These are phyloP conservation scores for Tuber umbilicatum DNA, from an alignment of 495 filamentous ascomycete species.

Conservation along the genomic window DNA sequence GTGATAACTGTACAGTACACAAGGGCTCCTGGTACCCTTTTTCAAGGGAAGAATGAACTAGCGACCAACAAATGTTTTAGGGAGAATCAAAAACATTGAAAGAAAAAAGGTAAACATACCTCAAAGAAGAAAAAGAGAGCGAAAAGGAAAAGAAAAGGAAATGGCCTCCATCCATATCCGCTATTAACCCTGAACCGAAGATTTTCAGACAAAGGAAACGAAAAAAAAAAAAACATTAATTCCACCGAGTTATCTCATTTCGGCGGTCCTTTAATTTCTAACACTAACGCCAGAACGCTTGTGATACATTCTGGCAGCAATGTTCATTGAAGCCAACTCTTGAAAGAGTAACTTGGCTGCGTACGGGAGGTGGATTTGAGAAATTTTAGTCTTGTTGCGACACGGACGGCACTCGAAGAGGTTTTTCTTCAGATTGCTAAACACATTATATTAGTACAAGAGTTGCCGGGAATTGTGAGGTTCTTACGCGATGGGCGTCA, in stretches of 20 bases:
- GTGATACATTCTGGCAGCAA: slow-evolving; percentile 93
- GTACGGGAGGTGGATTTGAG: slow-evolving; percentile 94
- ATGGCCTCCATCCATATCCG: neutral
- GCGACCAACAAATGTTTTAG: neutral
- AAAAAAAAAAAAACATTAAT: neutral
- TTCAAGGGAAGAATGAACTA: neutral
- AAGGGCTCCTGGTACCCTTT: neutral
- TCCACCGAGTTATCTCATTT: neutral
- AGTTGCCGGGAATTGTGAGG: slow-evolving; percentile 3
- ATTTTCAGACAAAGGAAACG: neutral
- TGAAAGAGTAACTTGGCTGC: slow-evolving; percentile 98
- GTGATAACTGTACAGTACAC: neutral
- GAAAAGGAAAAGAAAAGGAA: neutral
- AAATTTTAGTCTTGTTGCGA: slow-evolving; percentile 97
- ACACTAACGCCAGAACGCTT: slow-evolving; percentile 67
- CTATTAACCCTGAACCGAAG: neutral
- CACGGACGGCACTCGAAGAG: slow-evolving; percentile 94
- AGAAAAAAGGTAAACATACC: neutral
- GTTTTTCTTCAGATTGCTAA: slow-evolving; percentile 86
- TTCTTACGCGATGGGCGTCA: slow-evolving; percentile 96
- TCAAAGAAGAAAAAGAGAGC: neutral
- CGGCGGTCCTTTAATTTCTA: slow-evolving; percentile 42
- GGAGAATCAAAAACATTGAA: neutral
- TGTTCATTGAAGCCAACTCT: slow-evolving; percentile 96
- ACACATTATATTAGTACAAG: slow-evolving; percentile 37